Evolutionary conservation across 768 basidiomycete genomes (phyloP), one percentile per base, ranked within the genome.

Genomic region (Auricularia auricula-judae): DNA sequence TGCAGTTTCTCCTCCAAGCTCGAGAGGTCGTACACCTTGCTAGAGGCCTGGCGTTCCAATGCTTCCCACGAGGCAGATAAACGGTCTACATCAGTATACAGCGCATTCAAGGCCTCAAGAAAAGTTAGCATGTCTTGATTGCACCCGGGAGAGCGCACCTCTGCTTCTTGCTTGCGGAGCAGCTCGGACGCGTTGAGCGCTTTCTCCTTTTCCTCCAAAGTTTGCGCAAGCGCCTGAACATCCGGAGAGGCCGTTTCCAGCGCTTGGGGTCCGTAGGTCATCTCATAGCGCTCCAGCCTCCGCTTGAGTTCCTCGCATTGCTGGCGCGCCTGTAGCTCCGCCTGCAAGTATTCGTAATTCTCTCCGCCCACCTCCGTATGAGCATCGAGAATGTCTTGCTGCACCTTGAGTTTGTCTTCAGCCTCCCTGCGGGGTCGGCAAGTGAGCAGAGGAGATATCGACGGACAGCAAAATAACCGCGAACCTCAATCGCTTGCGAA

Each of bases 51-150:
- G 39, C 81, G 81, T 67, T 95, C 91, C 29, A 93, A 78, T 29
- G 81, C 76, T 70, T 96, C 92, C 91, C 93, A 98, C 0, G 92
- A 86, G 39, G 85, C 81, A 16, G 93, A 92, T 16, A 99, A 71
- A 67, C 86, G 86, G 66, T 96, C 93, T 4, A 98, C 75, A 74
- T 98, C 95, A 21, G 84, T 78, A 68, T 90, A 96, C 21, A 97
- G 76, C 21, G 89, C 83, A 14, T 85, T 79, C 70, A 93, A 88
- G 3, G 87, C 82, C 86, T 93, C 72, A 16, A 60, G 21, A 29
- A 35, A 47, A 60, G 18, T 16, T 44, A 21, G 21, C 36, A 29
- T 29, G 29, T 29, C 29, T 29, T 29, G 29, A 29, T 29, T 29
- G 29, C 29, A 12, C 14, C 47, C 43, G 1, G 61, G 53, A 56